Conservation (phyloP, 371 early-diverging fungal species). For the Mucor saturninus region DNA sequence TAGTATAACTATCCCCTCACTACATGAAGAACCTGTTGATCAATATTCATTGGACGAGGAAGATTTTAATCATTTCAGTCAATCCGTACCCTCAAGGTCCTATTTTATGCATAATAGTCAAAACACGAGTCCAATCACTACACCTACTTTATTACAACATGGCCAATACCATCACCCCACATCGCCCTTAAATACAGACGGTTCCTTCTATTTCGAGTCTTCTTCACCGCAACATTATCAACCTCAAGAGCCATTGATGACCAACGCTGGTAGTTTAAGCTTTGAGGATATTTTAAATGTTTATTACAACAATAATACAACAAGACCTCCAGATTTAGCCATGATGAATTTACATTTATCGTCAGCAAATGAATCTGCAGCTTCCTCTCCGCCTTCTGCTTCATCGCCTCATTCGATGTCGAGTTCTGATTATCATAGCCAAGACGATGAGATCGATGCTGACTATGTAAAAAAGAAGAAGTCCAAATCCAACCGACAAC, state of each 20-base stretch:
- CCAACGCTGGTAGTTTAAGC: slow-evolving; percentile 32
- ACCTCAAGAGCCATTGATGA: slow-evolving; percentile 6
- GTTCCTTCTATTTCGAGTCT: slow-evolving; percentile 23
- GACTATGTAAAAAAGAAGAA: neutral
- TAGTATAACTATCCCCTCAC: slow-evolving; percentile 24
- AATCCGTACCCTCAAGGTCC: slow-evolving; percentile 21
- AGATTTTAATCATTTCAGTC: slow-evolving; percentile 15
- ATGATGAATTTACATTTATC: slow-evolving; percentile 15
- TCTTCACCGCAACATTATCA: slow-evolving; percentile 22
- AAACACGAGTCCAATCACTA: neutral
- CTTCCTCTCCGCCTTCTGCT: slow-evolving; percentile 15
- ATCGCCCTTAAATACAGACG: slow-evolving; percentile 13
- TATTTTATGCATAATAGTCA: slow-evolving; percentile 18
- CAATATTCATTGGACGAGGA: slow-evolving; percentile 12
- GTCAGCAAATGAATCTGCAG: slow-evolving; percentile 3
- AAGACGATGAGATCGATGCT: slow-evolving; percentile 11
- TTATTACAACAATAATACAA: slow-evolving; percentile 17
- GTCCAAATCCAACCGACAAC: neutral
- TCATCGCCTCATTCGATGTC: slow-evolving; percentile 26
- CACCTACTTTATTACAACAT: slow-evolving; percentile 18
- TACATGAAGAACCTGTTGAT: slow-evolving; percentile 10
- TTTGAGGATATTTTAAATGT: slow-evolving; percentile 36
- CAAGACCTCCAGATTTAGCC: slow-evolving; percentile 7
- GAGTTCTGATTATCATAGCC: slow-evolving; percentile 27
- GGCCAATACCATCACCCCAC: slow-evolving; percentile 13